A percentile compares a stretch with the other conserved stretches of the same genome.
These are phyloP conservation scores for Melanogaster broomeanus DNA, from an alignment of 768 basidiomycete species.

Conservation along the genomic window DNA sequence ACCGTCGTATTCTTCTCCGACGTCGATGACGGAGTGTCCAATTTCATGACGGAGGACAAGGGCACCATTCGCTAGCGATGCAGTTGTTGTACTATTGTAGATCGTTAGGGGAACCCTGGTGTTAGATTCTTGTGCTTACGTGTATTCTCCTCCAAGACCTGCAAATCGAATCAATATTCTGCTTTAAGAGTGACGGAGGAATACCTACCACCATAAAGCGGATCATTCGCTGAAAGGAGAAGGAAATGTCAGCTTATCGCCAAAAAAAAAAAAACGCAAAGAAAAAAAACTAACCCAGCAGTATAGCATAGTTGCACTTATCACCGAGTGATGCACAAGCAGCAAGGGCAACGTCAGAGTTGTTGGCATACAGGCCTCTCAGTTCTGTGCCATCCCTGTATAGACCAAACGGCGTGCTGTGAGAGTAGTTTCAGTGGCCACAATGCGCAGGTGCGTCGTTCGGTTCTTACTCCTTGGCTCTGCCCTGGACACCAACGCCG, in stretches of 20 bases:
- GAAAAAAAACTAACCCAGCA: conserved; percentile 52
- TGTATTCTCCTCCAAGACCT: conserved; percentile 80
- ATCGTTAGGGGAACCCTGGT: background rate
- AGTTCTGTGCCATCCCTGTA: conserved; percentile 81
- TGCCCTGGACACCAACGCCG: conserved; percentile 67
- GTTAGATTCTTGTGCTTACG: conserved; percentile 46
- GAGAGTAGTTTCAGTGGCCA: conserved; percentile 5
- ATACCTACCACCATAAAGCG: conserved; percentile 69
- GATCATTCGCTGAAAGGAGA: conserved; percentile 63
- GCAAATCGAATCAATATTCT: background rate
- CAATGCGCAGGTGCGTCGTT: background rate
- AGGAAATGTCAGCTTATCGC: conserved; percentile 2
- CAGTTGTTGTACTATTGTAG: conserved; percentile 63
- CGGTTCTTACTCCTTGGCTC: conserved; percentile 61
- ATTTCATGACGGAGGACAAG: conserved; percentile 79
- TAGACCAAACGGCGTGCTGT: conserved; percentile 72
- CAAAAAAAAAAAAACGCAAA: background rate
- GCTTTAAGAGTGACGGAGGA: background rate
- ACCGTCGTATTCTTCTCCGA: conserved; percentile 86
- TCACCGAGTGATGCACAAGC: conserved; percentile 65
- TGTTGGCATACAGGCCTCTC: conserved; percentile 68
- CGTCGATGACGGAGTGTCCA: conserved; percentile 76
- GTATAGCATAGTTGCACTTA: conserved; percentile 74
- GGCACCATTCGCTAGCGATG: conserved; percentile 71
- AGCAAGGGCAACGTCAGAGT: conserved; percentile 65